Base-by-base conservation (phyloP, 495 filamentous ascomycete genomes). In the Endocarpon pusillum region DNA sequence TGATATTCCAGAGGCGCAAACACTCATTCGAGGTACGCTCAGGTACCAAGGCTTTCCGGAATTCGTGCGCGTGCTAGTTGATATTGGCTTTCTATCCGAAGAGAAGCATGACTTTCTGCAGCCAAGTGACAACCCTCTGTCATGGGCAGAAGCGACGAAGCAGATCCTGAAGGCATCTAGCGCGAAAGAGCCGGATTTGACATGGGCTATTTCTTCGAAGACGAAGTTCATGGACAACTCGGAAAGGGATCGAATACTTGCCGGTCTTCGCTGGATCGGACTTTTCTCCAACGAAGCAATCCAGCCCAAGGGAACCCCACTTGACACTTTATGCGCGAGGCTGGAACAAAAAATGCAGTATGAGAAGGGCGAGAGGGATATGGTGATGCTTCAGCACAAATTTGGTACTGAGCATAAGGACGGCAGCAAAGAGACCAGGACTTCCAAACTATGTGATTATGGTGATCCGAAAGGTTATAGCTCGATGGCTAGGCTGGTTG, bases 281-380 rank as follows among this genome's bases (percentile, higher is more conserved):
- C 53, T 94, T 39, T 89, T 94, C 64, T 83, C 78, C 18, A 67
- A 76, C 40, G 73, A 77, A 42, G 57, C 64, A 44, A 80, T 76
- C 52, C 81, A 52, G 4, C 78, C 83, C 19, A 63, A 72, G 34
- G 76, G 69, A n/a, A 93, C 77, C 60, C 79, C 79, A 1, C 62
- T 93, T 19, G 85, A 93, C 43, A 87, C 80, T 14, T 71, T 97
- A 14, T 94, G 87, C 55, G 85, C 84, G 21, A 78, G 75, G 12
- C 67, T 94, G 9, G 85, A 93, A 60, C 52, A 78, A 61, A 93
- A 92, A 69, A 92, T 94, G 82, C 67, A 78, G 52, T 94, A 75
- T 52, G 81, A 66, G 43, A 64, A 75, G 37, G 74, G 68, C 23
- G 89, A 94, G 73, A 73, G 87, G 24, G 84, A 91, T 48, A 59